These are phyloP conservation scores for Dothiorella sarmentorum DNA, from an alignment of 2,329 filamentous ascomycete species.

Conservation along the genomic window DNA sequence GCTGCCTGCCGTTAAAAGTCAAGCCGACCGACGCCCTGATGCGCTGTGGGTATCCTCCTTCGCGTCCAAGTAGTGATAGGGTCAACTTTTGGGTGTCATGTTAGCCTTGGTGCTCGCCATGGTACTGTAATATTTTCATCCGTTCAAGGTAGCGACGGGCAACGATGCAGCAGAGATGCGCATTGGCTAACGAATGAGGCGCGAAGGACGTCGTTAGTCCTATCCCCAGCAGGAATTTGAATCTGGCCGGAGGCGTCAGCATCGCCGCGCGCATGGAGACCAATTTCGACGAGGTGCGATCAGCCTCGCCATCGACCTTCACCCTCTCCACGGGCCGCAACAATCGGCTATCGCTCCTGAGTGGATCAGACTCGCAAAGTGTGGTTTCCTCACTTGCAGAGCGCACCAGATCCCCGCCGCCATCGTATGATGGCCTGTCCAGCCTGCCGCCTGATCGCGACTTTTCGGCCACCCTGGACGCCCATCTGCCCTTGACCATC, in stretches of 20 bases:
- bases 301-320: constrained; percentile 5
- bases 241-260: not conserved
- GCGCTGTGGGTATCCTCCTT: not conserved
- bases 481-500: not conserved
- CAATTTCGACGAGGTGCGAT: constrained; percentile 1
- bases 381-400: not conserved
- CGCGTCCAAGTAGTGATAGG: not conserved
- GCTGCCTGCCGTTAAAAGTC: not conserved
- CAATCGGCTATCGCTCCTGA: constrained; percentile 9
- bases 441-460: not conserved
- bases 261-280: constrained; percentile 3
- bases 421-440: constrained; percentile 1
- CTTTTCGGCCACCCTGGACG: not conserved
- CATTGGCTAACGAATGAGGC: not conserved
- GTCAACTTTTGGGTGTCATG: not conserved
- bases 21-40: not conserved
- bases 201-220: constrained; percentile 3
- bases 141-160: not conserved
- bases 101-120: constrained; percentile 3
- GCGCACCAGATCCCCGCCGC: not conserved
- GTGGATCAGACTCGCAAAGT: too few relatives aligned
- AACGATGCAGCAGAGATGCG: not conserved
- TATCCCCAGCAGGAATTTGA: not conserved
- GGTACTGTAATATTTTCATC: not conserved
- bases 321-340: constrained; percentile 5